Evolutionary conservation across 768 basidiomycete species (phyloP).

Genomic region (Fomitopsis pulvina): DNA sequence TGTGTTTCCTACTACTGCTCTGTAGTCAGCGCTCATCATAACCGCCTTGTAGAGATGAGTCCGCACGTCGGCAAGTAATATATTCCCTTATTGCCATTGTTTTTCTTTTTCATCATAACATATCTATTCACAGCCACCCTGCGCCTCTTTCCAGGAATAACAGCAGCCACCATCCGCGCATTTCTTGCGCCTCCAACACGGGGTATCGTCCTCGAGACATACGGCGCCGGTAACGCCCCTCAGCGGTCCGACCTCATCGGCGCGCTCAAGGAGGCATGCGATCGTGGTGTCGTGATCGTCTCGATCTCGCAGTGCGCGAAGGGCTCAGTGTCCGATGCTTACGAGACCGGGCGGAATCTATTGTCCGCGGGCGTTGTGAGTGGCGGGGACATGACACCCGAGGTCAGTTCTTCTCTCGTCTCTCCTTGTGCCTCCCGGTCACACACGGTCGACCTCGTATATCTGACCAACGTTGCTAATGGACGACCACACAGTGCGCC

Average conservation of each 20-base stretch:
- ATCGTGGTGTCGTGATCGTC: slow-evolving; percentile 80
- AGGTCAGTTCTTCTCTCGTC: slow-evolving; percentile 44
- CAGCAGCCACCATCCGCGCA: slow-evolving; percentile 61
- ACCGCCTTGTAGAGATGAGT: slow-evolving; percentile 51
- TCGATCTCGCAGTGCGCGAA: slow-evolving; percentile 88
- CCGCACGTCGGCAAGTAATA: slow-evolving; percentile 67
- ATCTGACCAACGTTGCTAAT: not conserved
- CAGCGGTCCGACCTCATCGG: slow-evolving; percentile 68
- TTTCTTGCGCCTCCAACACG: slow-evolving; percentile 70
- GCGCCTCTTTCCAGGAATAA: slow-evolving; percentile 85
- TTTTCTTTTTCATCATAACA: slow-evolving; percentile 13
- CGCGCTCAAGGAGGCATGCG: slow-evolving; percentile 76
- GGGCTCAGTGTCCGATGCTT: slow-evolving; percentile 80
- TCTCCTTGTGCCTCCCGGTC: too few species aligned
- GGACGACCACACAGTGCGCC: slow-evolving; percentile 53
- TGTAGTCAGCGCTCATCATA: not conserved
- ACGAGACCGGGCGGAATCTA: slow-evolving; percentile 71
- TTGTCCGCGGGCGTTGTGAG: slow-evolving; percentile 72
- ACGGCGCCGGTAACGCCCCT: slow-evolving; percentile 91
- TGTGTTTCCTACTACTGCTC: not conserved
- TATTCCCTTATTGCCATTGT: not conserved
- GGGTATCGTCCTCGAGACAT: slow-evolving; percentile 86
- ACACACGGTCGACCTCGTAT: too few species aligned
- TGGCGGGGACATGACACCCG: slow-evolving; percentile 94
- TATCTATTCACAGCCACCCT: slow-evolving; percentile 51